A percentile compares a stretch with the other conserved stretches of the same genome.
These are phyloP conservation scores for Fomitopsis palustris DNA, from an alignment of 1,284 basidiomycete species.

Conservation along the genomic window DNA sequence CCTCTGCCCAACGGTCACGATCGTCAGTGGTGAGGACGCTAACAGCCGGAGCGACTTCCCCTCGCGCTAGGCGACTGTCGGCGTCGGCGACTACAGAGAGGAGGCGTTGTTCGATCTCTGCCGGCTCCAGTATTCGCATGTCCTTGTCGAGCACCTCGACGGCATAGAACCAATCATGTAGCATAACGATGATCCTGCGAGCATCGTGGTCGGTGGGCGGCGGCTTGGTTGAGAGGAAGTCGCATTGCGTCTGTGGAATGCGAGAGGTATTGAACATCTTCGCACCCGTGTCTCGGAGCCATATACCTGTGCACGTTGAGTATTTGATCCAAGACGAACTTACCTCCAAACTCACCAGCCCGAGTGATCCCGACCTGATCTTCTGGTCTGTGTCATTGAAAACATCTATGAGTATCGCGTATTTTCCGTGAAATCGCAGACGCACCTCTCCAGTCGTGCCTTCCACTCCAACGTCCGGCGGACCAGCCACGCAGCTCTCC, in stretches of 20 bases:
- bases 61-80: conserved; percentile 42
- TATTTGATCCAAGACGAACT: conserved; percentile 3
- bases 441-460: conserved; percentile 60
- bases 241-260: conserved; percentile 64
- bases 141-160: conserved; percentile 61
- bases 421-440: conserved; percentile 1
- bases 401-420: background rate
- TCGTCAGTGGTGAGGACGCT: conserved; percentile 80
- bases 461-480: conserved; percentile 81
- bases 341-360: conserved; percentile 36
- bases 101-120: conserved; percentile 68
- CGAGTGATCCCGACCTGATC: conserved; percentile 54
- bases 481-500: conserved; percentile 83
- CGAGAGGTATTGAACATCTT: conserved; percentile 79
- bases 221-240: conserved; percentile 54
- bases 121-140: conserved; percentile 32
- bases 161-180: conserved; percentile 82
- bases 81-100: conserved; percentile 72
- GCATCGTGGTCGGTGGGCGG: conserved; percentile 41
- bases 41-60: conserved; percentile 59
- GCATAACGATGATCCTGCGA: conserved; percentile 66
- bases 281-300: conserved; percentile 55
- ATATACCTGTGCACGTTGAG: conserved; percentile 43
- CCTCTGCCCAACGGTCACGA: conserved; percentile 82
- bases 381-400: conserved; percentile 23